Conservation (phyloP, 805 yeast genomes). For the Yarrowia porcina region DNA sequence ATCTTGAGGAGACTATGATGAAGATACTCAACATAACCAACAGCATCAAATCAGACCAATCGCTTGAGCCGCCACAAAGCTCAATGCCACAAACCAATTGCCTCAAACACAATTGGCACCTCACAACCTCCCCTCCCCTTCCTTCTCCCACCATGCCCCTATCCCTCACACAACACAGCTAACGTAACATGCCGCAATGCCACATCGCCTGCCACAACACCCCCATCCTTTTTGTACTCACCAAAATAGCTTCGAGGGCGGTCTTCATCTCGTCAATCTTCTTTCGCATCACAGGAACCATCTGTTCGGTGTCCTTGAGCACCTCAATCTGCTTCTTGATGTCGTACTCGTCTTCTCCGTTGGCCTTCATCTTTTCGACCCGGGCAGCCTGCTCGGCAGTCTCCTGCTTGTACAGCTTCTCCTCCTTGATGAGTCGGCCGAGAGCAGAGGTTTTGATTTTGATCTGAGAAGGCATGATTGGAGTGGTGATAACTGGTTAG, state of each 20-base stretch:
- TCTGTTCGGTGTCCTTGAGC: constrained; percentile 51
- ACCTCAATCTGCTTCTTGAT: constrained; percentile 52
- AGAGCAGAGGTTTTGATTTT: constrained; percentile 72
- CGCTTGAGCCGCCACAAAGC: no score
- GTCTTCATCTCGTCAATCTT: constrained; percentile 44
- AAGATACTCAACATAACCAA: no score
- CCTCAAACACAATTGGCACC: no score
- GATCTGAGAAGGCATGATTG: constrained; percentile 56
- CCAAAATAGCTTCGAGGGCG: constrained; percentile 44
- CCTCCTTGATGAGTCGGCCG: constrained; percentile 66
- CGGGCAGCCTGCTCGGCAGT: constrained; percentile 50
- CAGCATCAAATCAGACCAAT: no score
- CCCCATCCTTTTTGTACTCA: constrained; percentile 27
- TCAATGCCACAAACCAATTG: no score
- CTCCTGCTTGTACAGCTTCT: constrained; percentile 57
- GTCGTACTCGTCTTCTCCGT: constrained; percentile 60
- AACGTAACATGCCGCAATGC: no score
- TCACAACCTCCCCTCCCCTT: no score
- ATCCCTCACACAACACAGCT: no score
- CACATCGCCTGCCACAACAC: no score
- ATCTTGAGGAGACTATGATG: no score
- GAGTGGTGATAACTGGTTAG: neutral
- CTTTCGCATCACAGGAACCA: constrained; percentile 49
- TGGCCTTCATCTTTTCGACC: constrained; percentile 48
- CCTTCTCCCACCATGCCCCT: no score